phyloP scores from a whole-genome alignment of 495 filamentous ascomycete species.

The Tuber borchii region DNA sequence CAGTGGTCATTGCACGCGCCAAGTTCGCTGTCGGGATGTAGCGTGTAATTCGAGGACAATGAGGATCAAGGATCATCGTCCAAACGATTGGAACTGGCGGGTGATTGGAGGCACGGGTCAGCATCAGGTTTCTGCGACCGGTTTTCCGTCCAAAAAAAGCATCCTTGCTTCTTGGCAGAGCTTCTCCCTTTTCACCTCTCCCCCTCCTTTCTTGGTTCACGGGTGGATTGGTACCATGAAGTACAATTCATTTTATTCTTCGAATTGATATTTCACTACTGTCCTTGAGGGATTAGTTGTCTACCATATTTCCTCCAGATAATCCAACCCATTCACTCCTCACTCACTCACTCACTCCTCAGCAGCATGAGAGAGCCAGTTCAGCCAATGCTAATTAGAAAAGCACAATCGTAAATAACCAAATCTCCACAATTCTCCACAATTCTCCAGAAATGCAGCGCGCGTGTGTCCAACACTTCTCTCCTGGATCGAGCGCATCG shows the following conservation, averaged over 20 bases:
- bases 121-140: neutral
- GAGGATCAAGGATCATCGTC: neutral
- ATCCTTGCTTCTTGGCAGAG: neutral
- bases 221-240: neutral
- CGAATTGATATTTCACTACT: too few relatives aligned
- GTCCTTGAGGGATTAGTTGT: too few relatives aligned
- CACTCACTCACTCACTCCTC: neutral
- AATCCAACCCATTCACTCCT: neutral
- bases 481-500: neutral
- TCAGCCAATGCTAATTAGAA: neutral
- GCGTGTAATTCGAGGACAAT: neutral
- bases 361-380: neutral
- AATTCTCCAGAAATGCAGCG: neutral
- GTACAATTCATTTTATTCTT: neutral
- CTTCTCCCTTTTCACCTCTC: neutral
- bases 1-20: neutral
- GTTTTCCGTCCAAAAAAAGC: neutral
- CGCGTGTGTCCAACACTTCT: neutral
- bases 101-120: neutral
- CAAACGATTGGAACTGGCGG: neutral
- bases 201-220: too few relatives aligned
- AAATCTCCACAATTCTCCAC: constrained; percentile 3
- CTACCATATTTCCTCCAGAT: too few relatives aligned
- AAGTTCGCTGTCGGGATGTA: neutral
- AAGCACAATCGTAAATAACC: neutral